Conservation (phyloP, 768 basidiomycete genomes). For the Tricholoma matsutake region DNA sequence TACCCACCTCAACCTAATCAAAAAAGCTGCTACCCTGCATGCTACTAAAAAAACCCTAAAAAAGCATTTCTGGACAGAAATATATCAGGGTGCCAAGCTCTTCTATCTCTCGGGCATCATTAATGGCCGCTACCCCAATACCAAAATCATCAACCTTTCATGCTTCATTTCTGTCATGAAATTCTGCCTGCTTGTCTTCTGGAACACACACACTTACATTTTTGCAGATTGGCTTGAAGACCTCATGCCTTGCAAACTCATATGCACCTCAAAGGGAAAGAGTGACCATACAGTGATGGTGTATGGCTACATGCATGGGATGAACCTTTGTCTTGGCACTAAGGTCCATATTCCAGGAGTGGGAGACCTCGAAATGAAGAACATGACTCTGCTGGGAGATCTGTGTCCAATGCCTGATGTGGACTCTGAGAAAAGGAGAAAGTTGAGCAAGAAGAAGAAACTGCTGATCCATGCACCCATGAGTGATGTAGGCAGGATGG, state of each 20-base stretch:
- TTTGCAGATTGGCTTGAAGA: slow-evolving; percentile 95
- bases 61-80: slow-evolving; percentile 99
- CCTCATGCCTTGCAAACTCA: slow-evolving; percentile 81
- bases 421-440: slow-evolving; percentile 87
- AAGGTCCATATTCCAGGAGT: slow-evolving; percentile 94
- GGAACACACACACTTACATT: slow-evolving; percentile 93
- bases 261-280: slow-evolving; percentile 78
- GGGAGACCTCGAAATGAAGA: slow-evolving; percentile 80
- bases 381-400: slow-evolving; percentile 77
- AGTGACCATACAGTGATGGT: slow-evolving; percentile 90
- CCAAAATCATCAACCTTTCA: slow-evolving; percentile 92
- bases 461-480: slow-evolving; percentile 93
- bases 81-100: slow-evolving; percentile 97
- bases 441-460: slow-evolving; percentile 94
- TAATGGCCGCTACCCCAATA: slow-evolving; percentile 96
- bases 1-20: slow-evolving; percentile 95
- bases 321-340: slow-evolving; percentile 70
- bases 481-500: slow-evolving; percentile 96
- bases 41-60: slow-evolving; percentile 93
- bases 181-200: slow-evolving; percentile 94
- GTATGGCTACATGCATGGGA: slow-evolving; percentile 93
- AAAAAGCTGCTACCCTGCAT: slow-evolving; percentile 82
- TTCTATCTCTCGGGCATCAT: slow-evolving; percentile 97
- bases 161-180: slow-evolving; percentile 98
- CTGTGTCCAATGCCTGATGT: slow-evolving; percentile 93